A percentile compares a stretch with the other conserved stretches of the same genome.
Evolutionary conservation across 768 basidiomycete genomes (phyloP).

Genomic region (Boletus reticuloceps): DNA sequence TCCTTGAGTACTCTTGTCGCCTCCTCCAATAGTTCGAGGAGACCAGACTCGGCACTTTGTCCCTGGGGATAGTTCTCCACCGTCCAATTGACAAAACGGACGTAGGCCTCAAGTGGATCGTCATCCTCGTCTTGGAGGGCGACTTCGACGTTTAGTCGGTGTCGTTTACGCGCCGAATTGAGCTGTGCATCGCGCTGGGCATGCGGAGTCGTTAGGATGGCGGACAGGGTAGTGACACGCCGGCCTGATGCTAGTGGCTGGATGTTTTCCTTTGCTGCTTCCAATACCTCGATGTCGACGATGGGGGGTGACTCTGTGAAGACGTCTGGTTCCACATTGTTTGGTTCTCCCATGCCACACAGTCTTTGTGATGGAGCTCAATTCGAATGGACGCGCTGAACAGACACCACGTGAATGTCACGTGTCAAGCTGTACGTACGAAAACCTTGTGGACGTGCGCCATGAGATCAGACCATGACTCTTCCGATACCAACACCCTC

Average conservation of each 20-base stretch:
- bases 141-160: conserved; percentile 69
- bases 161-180: conserved; percentile 58
- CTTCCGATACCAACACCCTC: neutral
- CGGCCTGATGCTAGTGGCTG: conserved; percentile 80
- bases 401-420: conserved; percentile 19
- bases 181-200: conserved; percentile 72
- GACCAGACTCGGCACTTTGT: conserved; percentile 80
- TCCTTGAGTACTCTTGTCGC: conserved; percentile 84
- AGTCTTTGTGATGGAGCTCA: neutral
- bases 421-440: conserved; percentile 3
- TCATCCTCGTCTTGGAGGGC: conserved; percentile 75
- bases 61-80: conserved; percentile 94
- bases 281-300: conserved; percentile 78
- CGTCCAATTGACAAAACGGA: conserved; percentile 86
- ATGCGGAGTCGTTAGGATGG: conserved; percentile 73
- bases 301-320: conserved; percentile 44
- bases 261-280: conserved; percentile 85
- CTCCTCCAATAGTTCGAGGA: conserved; percentile 91
- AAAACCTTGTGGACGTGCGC: conserved; percentile 1
- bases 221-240: conserved; percentile 73
- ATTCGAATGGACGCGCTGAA: conserved; percentile 14
- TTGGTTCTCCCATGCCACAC: conserved; percentile 20
- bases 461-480: conserved; percentile 11
- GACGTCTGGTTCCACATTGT: conserved; percentile 20
- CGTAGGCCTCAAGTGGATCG: conserved; percentile 83